Conservation (phyloP, 1,284 basidiomycete species). For the Malassezia restricta region DNA sequence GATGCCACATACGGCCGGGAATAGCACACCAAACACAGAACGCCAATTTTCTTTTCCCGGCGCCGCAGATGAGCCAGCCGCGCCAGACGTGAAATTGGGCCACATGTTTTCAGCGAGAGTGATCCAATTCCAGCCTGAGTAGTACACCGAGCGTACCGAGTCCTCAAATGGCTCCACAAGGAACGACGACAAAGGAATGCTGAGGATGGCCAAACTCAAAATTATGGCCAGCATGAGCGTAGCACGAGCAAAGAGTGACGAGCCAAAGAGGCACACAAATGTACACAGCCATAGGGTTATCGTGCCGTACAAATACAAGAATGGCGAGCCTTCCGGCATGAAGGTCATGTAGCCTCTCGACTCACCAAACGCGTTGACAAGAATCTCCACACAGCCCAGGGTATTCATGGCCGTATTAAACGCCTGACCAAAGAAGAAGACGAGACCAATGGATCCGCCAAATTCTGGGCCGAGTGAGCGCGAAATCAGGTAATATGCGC, state of each 20-base stretch:
- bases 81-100: conserved; percentile 39
- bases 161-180: conserved; percentile 36
- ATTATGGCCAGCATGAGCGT: conserved; percentile 37
- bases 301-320: conserved; percentile 37
- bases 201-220: conserved; percentile 31
- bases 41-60: conserved; percentile 31
- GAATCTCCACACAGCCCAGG: conserved; percentile 42
- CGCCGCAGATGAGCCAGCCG: conserved; percentile 35
- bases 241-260: conserved; percentile 36
- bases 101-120: conserved; percentile 37
- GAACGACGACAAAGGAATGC: conserved; percentile 38
- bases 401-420: conserved; percentile 44
- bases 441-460: conserved; percentile 43
- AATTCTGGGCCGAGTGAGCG: conserved; percentile 44
- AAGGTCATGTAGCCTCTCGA: conserved; percentile 23
- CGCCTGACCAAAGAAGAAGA: conserved; percentile 43
- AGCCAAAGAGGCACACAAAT: conserved; percentile 40
- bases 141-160: conserved; percentile 37
- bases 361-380: conserved; percentile 37
- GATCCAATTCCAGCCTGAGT: conserved; percentile 36
- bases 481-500: conserved; percentile 45
- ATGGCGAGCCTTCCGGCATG: conserved; percentile 42
- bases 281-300: conserved; percentile 33
- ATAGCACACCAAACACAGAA: conserved; percentile 43
- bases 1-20: conserved; percentile 43